These are phyloP conservation scores for Rhodotorula sp. DNA, from an alignment of 1,284 basidiomycete genomes.

Conservation along the genomic window DNA sequence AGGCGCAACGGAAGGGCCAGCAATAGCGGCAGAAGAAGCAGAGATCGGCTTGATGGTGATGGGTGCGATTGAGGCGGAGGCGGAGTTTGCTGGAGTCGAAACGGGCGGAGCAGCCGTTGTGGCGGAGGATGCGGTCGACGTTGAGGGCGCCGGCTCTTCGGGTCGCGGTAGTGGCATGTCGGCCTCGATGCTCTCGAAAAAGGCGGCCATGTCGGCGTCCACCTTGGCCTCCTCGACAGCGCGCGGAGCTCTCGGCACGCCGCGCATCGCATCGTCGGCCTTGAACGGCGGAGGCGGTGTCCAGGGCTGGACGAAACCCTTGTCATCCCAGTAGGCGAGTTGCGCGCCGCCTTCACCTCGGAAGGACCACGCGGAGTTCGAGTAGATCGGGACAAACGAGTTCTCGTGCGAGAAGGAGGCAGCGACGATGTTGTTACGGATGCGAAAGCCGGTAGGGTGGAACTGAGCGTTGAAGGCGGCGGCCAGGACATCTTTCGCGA, in stretches of 20 bases:
- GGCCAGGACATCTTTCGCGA: conserved; percentile 40
- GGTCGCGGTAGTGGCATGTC: conserved; percentile 6
- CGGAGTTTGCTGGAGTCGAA: neutral
- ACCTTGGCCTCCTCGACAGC: conserved; percentile 26
- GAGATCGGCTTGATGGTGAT: conserved; percentile 29
- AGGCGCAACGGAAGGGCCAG: neutral
- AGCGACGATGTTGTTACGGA: conserved; percentile 36
- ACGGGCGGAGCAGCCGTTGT: neutral
- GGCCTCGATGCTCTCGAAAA: conserved; percentile 42
- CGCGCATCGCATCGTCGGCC: neutral
- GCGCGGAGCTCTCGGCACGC: conserved; percentile 15
- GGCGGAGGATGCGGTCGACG: neutral
- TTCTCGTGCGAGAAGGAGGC: conserved; percentile 43
- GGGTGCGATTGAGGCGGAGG: conserved; percentile 7
- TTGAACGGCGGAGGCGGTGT: conserved; percentile 15
- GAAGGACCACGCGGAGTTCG: conserved; percentile 42
- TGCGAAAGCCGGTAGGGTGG: conserved; percentile 43
- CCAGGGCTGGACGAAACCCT: conserved; percentile 39
- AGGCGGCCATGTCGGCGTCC: conserved; percentile 43
- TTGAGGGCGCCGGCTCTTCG: neutral
- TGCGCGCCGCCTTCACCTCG: conserved; percentile 30
- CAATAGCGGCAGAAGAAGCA: neutral
- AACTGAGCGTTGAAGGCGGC: conserved; percentile 36
- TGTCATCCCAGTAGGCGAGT: conserved; percentile 45
- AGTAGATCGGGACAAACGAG: conserved; percentile 44